Conservation (phyloP, 2,329 filamentous ascomycete genomes). For the Aspergillus quadricinctus region DNA sequence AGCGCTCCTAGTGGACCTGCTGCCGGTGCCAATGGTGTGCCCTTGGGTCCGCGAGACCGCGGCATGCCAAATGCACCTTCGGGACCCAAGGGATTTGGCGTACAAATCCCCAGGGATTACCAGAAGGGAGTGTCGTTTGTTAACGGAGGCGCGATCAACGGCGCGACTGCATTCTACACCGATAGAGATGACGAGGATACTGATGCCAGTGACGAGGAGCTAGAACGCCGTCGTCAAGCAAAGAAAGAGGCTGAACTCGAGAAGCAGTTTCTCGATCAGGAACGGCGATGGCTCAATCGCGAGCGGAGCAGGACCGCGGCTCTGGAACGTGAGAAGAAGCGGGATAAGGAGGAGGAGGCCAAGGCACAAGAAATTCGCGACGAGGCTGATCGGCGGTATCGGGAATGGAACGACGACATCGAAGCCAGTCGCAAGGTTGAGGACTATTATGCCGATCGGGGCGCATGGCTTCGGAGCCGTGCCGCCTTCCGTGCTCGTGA, state of each 20-base stretch:
- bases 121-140: conserved; percentile 79
- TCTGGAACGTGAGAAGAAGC: conserved; percentile 75
- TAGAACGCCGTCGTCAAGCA: conserved; percentile 66
- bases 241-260: conserved; percentile 74
- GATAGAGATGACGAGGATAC: conserved; percentile 79
- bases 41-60: conserved; percentile 65
- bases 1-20: conserved; percentile 59
- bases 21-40: conserved; percentile 67
- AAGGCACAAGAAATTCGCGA: conserved; percentile 61
- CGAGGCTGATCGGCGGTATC: conserved; percentile 66
- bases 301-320: conserved; percentile 81
- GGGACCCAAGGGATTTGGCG: conserved; percentile 59
- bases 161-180: conserved; percentile 46
- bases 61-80: conserved; percentile 71
- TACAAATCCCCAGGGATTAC: conserved; percentile 64
- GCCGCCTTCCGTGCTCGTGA: conserved; percentile 70
- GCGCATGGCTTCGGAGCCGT: conserved; percentile 79
- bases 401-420: conserved; percentile 85
- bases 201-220: conserved; percentile 79
- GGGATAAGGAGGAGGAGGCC: conserved; percentile 70
- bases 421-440: conserved; percentile 69
- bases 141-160: conserved; percentile 68
- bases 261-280: conserved; percentile 76
- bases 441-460: conserved; percentile 83
- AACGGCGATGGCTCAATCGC: conserved; percentile 85